phyloP scores from a whole-genome alignment of 2,329 filamentous ascomycete genomes.

The Colletotrichum tamarilloi region DNA sequence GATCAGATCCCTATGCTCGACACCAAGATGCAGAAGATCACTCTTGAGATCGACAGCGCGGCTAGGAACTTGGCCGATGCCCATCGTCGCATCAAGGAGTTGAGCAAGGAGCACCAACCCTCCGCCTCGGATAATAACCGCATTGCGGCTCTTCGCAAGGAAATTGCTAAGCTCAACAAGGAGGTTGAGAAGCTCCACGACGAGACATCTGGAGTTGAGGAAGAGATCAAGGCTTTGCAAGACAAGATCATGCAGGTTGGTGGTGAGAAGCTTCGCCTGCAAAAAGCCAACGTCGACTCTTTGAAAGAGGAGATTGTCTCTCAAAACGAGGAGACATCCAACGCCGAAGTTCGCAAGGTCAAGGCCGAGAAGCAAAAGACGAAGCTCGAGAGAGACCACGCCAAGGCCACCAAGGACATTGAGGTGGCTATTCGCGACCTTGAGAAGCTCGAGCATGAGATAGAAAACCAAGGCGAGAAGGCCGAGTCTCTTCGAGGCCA shows the following conservation, averaged over 20 bases:
- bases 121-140: conserved; percentile 84
- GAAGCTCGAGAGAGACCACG: conserved; percentile 87
- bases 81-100: conserved; percentile 85
- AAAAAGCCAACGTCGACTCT: conserved; percentile 90
- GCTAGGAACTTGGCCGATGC: conserved; percentile 87
- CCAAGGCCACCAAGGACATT: conserved; percentile 83
- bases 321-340: conserved; percentile 84
- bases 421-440: conserved; percentile 78
- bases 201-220: conserved; percentile 90
- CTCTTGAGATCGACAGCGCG: conserved; percentile 87
- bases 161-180: conserved; percentile 77
- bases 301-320: conserved; percentile 87
- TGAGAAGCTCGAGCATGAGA: conserved; percentile 81
- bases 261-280: conserved; percentile 89
- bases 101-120: conserved; percentile 82
- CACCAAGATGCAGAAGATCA: conserved; percentile 90
- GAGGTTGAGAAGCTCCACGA: conserved; percentile 83
- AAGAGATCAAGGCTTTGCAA: conserved; percentile 91
- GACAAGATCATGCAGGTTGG: conserved; percentile 99
- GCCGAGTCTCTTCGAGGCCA: conserved; percentile 78
- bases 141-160: conserved; percentile 78
- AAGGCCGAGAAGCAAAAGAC: conserved; percentile 93
- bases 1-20: conserved; percentile 86
- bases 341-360: conserved; percentile 85
- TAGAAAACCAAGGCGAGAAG: conserved; percentile 79